Base-by-base conservation (phyloP, 2,329 filamentous ascomycete genomes). In the Stemphylium lycopersici region DNA sequence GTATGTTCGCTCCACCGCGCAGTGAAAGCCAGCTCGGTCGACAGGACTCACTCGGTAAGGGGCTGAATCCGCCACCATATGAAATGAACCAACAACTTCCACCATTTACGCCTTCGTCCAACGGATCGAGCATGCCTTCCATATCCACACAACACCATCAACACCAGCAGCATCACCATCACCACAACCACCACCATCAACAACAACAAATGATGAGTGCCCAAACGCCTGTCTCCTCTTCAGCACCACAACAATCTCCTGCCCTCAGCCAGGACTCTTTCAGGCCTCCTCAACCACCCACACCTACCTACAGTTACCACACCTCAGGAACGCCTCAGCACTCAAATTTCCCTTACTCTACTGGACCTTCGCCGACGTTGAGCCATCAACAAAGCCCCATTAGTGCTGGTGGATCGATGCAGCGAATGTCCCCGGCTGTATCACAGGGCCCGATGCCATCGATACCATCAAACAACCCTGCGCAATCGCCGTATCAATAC, bases 51-150 rank as follows among this genome's bases (percentile, higher is more conserved):
- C 87, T 89, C 8, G 80, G 79, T 42, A 86, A 91, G 69, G 82
- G 81, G 43, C 79, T 93, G 49, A 83, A 89, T 56, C 81, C 84
- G 49, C 85, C 88, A 55, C 83, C 87, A 6, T 91, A 88, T 75
- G 87, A 90, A 59, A 80, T 85, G 58, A 85, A 87, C 61, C 68
- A 71, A 43, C 72, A 74, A 56, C 81, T 88, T 56, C 83, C 87
- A 39, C 80, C 86, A 31, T 91, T 88, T 71, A 82, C 86, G 56
- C 69, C 72, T 68, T 83, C 83, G 44, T 78, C 81, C 40, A 83
- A 83, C 48, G 80, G 82, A 15, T 74, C 77, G 29, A 78, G 71
- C 58, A 71, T 82, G 47, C 77, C 80, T 15, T 74, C 79, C 13
- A 72, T 80, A 68, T 69, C 75, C 58, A 63, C 76, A 61, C 79